Evolutionary conservation across 345 rosid species (phyloP).

Genomic region (Angophora floribunda): DNA sequence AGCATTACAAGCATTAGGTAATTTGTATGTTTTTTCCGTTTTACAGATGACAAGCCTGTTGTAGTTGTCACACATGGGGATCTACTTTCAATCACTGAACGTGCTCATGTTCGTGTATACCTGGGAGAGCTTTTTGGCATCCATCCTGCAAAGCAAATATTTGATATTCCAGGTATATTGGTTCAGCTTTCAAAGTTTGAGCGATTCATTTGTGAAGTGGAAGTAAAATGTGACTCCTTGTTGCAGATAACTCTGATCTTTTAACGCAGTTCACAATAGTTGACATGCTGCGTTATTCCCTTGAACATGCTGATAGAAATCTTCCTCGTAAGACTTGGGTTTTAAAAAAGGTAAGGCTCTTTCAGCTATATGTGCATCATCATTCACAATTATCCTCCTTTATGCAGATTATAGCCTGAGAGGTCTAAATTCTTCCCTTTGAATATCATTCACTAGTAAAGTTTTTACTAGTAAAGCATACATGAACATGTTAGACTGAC

Average conservation of each 20-base stretch:
- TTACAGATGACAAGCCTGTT: conserved; percentile 75
- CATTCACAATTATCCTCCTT: not conserved
- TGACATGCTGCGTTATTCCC: conserved; percentile 62
- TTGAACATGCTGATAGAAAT: conserved; percentile 75
- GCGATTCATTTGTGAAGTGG: not conserved
- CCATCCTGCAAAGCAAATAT: conserved; percentile 61
- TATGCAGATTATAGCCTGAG: not conserved
- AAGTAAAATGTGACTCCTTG: conserved; percentile 1
- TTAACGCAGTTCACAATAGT: conserved; percentile 36
- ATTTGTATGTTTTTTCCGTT: not conserved
- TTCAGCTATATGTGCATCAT: not conserved
- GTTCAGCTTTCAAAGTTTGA: not conserved
- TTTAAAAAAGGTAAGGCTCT: conserved; percentile 26
- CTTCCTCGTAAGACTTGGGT: conserved; percentile 26
- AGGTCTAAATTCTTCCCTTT: not conserved
- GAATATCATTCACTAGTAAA: not conserved
- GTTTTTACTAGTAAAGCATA: not conserved
- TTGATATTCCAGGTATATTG: conserved; percentile 73
- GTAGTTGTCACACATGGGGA: conserved; percentile 85
- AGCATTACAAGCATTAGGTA: not conserved
- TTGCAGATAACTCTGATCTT: conserved; percentile 42
- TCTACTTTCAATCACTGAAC: conserved; percentile 44
- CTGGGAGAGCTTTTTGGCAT: conserved; percentile 70
- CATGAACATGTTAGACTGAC: not conserved
- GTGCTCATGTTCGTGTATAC: conserved; percentile 35